Evolutionary conservation across 108 stramenopile species (phyloP).

Genomic region (Cylindrotheca closterium): DNA sequence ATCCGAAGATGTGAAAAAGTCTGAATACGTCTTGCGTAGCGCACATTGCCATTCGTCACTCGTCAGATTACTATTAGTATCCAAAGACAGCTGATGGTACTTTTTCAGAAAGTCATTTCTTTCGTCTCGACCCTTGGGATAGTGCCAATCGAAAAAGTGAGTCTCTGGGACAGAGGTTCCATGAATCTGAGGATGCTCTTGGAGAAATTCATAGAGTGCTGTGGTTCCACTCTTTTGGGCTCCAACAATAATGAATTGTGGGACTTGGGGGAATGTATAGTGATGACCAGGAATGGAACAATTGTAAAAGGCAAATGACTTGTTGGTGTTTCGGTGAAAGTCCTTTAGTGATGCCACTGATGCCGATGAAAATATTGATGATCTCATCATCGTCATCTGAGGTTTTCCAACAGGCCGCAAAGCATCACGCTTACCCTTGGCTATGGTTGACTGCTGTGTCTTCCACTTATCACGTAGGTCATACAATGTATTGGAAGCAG

Average conservation of each 20-base stretch:
- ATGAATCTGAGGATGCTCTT: conserved; percentile 81
- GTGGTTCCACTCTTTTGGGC: conserved; percentile 94
- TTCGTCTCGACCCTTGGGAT: conserved; percentile 12
- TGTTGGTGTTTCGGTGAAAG: too few species aligned
- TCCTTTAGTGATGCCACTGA: too few species aligned
- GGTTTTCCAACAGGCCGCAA: too few species aligned
- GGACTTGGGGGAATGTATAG: conserved; percentile 19
- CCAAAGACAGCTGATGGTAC: neutral
- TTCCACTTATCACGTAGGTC: too few species aligned
- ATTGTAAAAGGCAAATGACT: neutral
- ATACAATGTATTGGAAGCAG: too few species aligned
- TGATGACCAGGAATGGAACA: neutral
- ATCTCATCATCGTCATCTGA: too few species aligned
- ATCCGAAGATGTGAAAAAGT: neutral
- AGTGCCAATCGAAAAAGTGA: conserved; percentile 84
- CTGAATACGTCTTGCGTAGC: conserved; percentile 1
- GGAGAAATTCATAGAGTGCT: conserved; percentile 78
- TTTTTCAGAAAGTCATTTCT: conserved; percentile 2
- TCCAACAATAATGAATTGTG: conserved; percentile 76
- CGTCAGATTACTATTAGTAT: too few species aligned
- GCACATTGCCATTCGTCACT: conserved; percentile 12
- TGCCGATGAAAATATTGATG: too few species aligned
- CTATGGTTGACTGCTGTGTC: too few species aligned
- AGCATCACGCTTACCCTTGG: too few species aligned
- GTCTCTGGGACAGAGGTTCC: conserved; percentile 72